Evolutionary conservation across 345 rosid species (phyloP).

Genomic region (Populus simonii): DNA sequence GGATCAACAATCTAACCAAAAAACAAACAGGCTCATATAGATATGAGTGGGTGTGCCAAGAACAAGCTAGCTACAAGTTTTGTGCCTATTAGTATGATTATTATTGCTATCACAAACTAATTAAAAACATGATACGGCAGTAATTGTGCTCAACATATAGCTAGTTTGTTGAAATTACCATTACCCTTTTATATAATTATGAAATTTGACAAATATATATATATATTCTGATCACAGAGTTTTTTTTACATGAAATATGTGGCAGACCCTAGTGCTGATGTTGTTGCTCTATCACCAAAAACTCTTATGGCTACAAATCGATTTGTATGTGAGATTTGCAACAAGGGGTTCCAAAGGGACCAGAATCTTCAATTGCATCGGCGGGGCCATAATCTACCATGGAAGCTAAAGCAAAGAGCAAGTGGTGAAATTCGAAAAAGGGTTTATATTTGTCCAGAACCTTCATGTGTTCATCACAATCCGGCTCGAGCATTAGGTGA

Average conservation of each 20-base stretch:
- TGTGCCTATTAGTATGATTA: background rate
- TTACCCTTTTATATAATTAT: too few species aligned
- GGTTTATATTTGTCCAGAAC: conserved; percentile 66
- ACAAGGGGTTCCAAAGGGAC: conserved; percentile 31
- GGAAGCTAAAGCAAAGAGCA: conserved; percentile 36
- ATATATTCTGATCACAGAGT: too few species aligned
- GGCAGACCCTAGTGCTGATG: conserved; percentile 41
- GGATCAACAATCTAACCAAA: background rate
- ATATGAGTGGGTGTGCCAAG: background rate
- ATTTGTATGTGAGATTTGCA: conserved; percentile 30
- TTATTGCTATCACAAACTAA: background rate
- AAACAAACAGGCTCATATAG: background rate
- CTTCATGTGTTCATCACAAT: conserved; percentile 55
- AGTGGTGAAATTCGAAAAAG: conserved; percentile 29
- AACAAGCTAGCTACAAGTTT: background rate
- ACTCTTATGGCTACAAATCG: conserved; percentile 28
- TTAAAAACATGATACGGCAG: background rate
- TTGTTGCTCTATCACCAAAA: conserved; percentile 31
- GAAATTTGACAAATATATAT: too few species aligned
- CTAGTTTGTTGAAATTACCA: background rate
- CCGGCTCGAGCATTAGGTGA: conserved; percentile 67
- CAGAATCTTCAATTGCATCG: conserved; percentile 32
- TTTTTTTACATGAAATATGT: background rate
- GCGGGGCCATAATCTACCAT: conserved; percentile 38
- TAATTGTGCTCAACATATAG: background rate